Percentiles rank a stretch among this genome's conserved stretches.
These are phyloP conservation scores for Calonectria ilicicola DNA, from an alignment of 2,329 filamentous ascomycete genomes.

Conservation along the genomic window DNA sequence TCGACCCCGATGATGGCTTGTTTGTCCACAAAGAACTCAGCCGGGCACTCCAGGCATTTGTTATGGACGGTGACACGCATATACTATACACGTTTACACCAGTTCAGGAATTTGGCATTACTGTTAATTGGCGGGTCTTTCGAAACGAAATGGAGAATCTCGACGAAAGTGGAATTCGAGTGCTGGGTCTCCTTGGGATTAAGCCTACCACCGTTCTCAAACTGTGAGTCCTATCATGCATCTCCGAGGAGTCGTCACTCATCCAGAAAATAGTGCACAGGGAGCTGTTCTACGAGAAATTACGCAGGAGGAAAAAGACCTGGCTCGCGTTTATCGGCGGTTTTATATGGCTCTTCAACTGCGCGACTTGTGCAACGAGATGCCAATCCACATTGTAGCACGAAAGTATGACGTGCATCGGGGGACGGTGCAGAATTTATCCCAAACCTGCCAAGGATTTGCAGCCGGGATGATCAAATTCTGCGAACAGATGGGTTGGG, in stretches of 20 bases:
- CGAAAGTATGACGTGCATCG: conserved; percentile 78
- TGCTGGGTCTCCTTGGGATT: conserved; percentile 75
- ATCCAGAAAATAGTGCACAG: conserved; percentile 65
- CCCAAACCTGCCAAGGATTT: conserved; percentile 82
- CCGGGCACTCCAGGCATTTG: conserved; percentile 77
- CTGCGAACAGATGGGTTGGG: conserved; percentile 82
- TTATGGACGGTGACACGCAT: conserved; percentile 86
- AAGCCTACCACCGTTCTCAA: conserved; percentile 75
- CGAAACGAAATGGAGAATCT: conserved; percentile 77
- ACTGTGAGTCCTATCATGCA: conserved; percentile 61
- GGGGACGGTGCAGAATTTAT: conserved; percentile 77
- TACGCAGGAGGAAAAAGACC: conserved; percentile 70
- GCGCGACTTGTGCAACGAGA: conserved; percentile 82
- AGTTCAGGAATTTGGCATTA: conserved; percentile 67
- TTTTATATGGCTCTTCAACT: conserved; percentile 83
- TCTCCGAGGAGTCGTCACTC: conserved; percentile 23
- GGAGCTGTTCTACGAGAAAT: conserved; percentile 74
- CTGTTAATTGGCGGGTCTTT: conserved; percentile 79
- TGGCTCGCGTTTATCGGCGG: conserved; percentile 74
- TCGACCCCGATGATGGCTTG: conserved; percentile 80
- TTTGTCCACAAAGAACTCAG: conserved; percentile 79
- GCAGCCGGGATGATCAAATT: conserved; percentile 85
- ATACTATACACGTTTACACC: conserved; percentile 83
- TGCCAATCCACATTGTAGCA: conserved; percentile 77
- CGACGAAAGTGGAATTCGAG: conserved; percentile 78